Percentiles rank a stretch among this genome's conserved stretches.
phyloP scores from a whole-genome alignment of 148 eudicot species.

The Linanthus parryae region DNA sequence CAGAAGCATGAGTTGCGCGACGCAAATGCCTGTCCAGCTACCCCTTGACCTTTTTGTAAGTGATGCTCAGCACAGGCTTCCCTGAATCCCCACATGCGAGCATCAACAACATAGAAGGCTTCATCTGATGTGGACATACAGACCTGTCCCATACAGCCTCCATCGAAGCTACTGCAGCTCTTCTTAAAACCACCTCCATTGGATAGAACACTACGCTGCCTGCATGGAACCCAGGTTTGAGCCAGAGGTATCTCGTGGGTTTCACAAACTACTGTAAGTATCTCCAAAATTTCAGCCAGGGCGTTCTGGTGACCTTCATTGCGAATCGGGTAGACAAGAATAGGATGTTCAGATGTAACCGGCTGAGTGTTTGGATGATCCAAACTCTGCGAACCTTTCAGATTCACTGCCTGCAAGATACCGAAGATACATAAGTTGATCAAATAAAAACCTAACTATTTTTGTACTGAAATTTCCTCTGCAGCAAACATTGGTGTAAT shows the following conservation, averaged over 20 bases:
- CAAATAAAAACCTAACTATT: too few relatives aligned
- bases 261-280: slow-evolving; percentile 14
- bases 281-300: slow-evolving; percentile 17
- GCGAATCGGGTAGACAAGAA: too few relatives aligned
- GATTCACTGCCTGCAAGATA: slow-evolving; percentile 6
- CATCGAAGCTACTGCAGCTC: too few relatives aligned
- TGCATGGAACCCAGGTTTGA: slow-evolving; percentile 27
- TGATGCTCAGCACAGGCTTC: too few relatives aligned
- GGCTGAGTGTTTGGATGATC: too few relatives aligned
- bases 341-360: too few relatives aligned
- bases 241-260: slow-evolving; percentile 23
- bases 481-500: too few relatives aligned
- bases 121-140: neutral
- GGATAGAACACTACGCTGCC: slow-evolving; percentile 10
- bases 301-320: slow-evolving; percentile 14
- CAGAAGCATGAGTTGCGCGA: slow-evolving; percentile 17
- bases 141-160: slow-evolving; percentile 3
- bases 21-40: slow-evolving; percentile 14
- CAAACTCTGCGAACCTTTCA: neutral
- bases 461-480: too few relatives aligned
- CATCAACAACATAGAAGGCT: neutral
- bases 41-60: slow-evolving; percentile 13
- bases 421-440: too few relatives aligned
- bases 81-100: neutral
- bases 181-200: slow-evolving; percentile 17